Base-by-base conservation (phyloP, 2,329 filamentous ascomycete species). In the Sporothrix curviconia region DNA sequence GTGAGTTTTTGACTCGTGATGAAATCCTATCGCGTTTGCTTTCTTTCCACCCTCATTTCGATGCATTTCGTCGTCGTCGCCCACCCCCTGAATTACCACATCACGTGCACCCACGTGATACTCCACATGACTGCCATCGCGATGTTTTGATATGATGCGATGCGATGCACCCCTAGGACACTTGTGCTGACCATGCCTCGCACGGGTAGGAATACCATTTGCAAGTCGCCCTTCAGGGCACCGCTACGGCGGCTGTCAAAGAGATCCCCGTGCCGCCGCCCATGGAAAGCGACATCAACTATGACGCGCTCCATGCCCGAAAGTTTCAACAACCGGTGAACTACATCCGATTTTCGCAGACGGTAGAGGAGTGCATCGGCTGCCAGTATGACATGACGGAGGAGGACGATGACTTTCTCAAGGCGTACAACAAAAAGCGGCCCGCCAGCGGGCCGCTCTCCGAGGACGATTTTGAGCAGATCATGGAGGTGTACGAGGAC, bases 291-390 rank as follows among this genome's bases (percentile, higher is more conserved):
- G 77, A 64, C 47, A 75, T 92, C 72, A 83, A 90, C 73, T 99
- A 96, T 85, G 90, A 95, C 72, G 83, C 87, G 67, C 82, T 96
- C 66, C 97, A 97, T 70, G 83, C 87, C 51, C 84, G 82, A 63
- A 77, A 78, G 58, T 96, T 92, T 74, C 82, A 85, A 67, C 87
- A 95, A 71, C 91, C 94, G 54, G 85, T 86, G 61, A 94, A 92
- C 61, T 97, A 97, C 74, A 96, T 99, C 70, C 90, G 92, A 63
- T 97, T 95, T 76, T 97, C 94, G 63, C 92, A 95, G 64, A 99
- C 94, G 3, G 92, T 99, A 61, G 94, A 99, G 74, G 94, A 99
- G 73, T 95, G 88, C 66, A 87, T 90, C 68, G 89, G 89, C 66
- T 89, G 87, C 69, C 83, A 86, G 66, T 99, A 99, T 84, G 91